These are phyloP conservation scores for Globisporangium emineosum DNA, from an alignment of 352 stramenopile genomes.

Conservation along the genomic window DNA sequence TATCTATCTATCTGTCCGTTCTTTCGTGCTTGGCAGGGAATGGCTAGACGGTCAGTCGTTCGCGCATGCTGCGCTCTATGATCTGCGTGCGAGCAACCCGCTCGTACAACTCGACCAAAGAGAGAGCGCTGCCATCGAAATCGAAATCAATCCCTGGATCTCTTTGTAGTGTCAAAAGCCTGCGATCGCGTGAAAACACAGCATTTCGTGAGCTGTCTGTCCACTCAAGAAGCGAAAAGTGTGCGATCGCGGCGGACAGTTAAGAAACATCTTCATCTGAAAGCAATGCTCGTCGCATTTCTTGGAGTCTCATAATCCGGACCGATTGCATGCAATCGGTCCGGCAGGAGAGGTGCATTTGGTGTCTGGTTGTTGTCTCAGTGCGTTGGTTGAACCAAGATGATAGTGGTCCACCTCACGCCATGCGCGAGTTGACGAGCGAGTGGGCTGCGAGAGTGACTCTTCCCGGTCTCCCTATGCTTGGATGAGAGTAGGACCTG, in stretches of 20 bases:
- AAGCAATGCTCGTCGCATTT: not conserved
- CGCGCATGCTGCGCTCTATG: not conserved
- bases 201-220: not conserved
- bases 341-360: slow-evolving; percentile 1
- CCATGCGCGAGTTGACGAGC: not conserved
- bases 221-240: not conserved
- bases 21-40: not conserved
- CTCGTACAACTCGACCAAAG: not conserved
- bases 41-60: not conserved
- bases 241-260: not conserved
- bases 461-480: slow-evolving; percentile 11
- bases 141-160: not conserved
- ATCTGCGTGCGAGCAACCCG: not conserved
- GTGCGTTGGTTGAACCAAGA: not conserved
- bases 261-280: not conserved
- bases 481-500: slow-evolving; percentile 7
- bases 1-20: not conserved
- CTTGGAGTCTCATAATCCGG: not conserved
- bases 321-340: not conserved
- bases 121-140: not conserved
- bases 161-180: slow-evolving; percentile 6
- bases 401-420: not conserved
- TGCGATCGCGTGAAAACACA: not conserved
- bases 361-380: not conserved
- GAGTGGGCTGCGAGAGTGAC: not conserved